Evolutionary conservation across 306 rosid genomes (phyloP).

Genomic region (Malus fusca): DNA sequence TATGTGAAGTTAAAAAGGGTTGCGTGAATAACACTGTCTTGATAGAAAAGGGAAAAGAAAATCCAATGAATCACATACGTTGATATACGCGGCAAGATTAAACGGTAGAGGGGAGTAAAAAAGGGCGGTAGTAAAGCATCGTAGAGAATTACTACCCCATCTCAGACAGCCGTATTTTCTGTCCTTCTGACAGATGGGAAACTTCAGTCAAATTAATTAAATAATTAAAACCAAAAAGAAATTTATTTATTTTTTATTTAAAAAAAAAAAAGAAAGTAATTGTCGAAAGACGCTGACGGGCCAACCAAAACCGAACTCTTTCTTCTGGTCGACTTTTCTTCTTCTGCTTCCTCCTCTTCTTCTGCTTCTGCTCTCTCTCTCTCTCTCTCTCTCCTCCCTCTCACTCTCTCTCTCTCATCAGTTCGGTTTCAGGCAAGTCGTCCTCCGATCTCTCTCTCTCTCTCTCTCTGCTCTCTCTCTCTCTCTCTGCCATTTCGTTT

Average conservation of each 20-base stretch:
- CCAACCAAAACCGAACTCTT: constrained; percentile 64
- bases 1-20: fast-evolving
- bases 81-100: not conserved
- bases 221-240: not conserved
- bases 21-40: fast-evolving
- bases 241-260: not conserved
- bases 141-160: constrained; percentile 24
- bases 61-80: not conserved
- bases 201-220: not conserved
- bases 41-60: not conserved
- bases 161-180: constrained; percentile 43
- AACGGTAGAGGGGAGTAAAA: not conserved
- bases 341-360: not conserved
- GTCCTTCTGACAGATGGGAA: constrained; percentile 17
- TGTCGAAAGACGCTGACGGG: constrained; percentile 79
- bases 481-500: not conserved
- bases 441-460: constrained; percentile 30
- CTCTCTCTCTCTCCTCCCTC: not conserved
- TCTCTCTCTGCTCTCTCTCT: constrained; percentile 25
- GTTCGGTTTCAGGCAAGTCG: constrained; percentile 33
- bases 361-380: constrained; percentile 8
- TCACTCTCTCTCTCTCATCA: constrained; percentile 25
- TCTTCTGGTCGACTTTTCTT: constrained; percentile 45
- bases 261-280: constrained; percentile 10
- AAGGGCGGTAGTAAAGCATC: constrained; percentile 4